These are phyloP conservation scores for Psilocybe cyanescens DNA, from an alignment of 768 basidiomycete species.

Conservation along the genomic window DNA sequence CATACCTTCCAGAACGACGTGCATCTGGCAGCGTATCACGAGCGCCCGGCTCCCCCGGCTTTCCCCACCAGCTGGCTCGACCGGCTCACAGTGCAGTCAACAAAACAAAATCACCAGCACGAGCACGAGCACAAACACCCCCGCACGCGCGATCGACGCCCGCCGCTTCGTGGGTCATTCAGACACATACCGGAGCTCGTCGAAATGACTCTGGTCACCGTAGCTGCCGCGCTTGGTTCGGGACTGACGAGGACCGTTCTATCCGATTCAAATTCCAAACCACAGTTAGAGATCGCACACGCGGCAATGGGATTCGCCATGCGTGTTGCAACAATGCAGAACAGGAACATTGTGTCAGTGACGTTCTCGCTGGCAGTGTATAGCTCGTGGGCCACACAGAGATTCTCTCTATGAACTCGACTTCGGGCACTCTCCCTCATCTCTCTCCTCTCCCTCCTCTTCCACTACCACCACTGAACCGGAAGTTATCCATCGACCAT, in stretches of 20 bases:
- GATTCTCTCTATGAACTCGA: too few relatives aligned
- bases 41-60: constrained; percentile 29
- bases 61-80: neutral
- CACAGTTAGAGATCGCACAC: too few relatives aligned
- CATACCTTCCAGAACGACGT: constrained; percentile 18
- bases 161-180: constrained; percentile 27
- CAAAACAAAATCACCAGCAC: too few relatives aligned
- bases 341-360: constrained; percentile 16
- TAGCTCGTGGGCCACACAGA: too few relatives aligned
- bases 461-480: constrained; percentile 13
- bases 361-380: constrained; percentile 16
- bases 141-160: constrained; percentile 29
- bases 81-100: neutral
- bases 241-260: constrained; percentile 7
- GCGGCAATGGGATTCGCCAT: too few relatives aligned
- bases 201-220: constrained; percentile 19
- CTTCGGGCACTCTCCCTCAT: constrained; percentile 15
- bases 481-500: constrained; percentile 29
- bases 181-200: constrained; percentile 25
- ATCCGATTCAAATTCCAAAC: too few relatives aligned
- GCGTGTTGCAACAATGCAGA: constrained; percentile 11
- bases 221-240: constrained; percentile 27
- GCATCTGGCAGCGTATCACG: constrained; percentile 29
- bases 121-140: constrained; percentile 3
- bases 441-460: neutral